Conservation (phyloP, 2,329 filamentous ascomycete genomes). For the Trichoderma sp. region DNA sequence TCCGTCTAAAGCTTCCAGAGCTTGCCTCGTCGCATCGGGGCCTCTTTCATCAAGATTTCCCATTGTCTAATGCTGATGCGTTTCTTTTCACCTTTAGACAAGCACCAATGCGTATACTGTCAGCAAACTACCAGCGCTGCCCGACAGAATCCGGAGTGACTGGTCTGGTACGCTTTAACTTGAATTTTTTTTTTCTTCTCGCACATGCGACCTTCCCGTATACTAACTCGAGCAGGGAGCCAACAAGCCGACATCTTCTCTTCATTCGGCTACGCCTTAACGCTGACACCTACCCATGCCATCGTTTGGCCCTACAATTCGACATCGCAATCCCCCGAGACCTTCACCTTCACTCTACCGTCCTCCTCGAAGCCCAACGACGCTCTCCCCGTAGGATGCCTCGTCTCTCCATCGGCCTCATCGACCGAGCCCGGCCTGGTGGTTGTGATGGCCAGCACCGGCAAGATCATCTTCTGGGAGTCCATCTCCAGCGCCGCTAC, state of each 20-base stretch:
- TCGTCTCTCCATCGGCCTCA: constrained; percentile 77
- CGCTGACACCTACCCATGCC: constrained; percentile 78
- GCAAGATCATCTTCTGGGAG: constrained; percentile 93
- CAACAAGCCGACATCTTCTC: constrained; percentile 69
- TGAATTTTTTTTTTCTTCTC: background rate
- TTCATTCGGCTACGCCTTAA: constrained; percentile 72
- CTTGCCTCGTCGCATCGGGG: constrained; percentile 20
- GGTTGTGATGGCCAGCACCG: constrained; percentile 78
- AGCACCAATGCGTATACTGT: constrained; percentile 84
- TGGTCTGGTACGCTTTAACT: constrained; percentile 59
- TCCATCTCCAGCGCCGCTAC: constrained; percentile 87
- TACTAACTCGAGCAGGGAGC: constrained; percentile 49
- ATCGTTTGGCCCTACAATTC: constrained; percentile 87
- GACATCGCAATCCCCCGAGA: constrained; percentile 69
- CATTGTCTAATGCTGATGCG: constrained; percentile 31
- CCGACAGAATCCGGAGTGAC: constrained; percentile 71
- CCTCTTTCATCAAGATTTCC: background rate
- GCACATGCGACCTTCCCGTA: constrained; percentile 26
- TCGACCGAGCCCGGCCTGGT: constrained; percentile 84
- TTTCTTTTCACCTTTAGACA: constrained; percentile 54
- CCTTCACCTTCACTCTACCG: constrained; percentile 78
- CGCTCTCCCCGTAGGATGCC: constrained; percentile 76
- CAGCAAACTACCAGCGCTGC: constrained; percentile 79
- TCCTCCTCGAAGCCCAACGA: constrained; percentile 69
- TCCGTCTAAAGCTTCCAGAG: background rate